Evolutionary conservation across 805 yeast species (phyloP), one percentile per base, ranked within the genome.

Genomic region (Lachancea kluyveri): DNA sequence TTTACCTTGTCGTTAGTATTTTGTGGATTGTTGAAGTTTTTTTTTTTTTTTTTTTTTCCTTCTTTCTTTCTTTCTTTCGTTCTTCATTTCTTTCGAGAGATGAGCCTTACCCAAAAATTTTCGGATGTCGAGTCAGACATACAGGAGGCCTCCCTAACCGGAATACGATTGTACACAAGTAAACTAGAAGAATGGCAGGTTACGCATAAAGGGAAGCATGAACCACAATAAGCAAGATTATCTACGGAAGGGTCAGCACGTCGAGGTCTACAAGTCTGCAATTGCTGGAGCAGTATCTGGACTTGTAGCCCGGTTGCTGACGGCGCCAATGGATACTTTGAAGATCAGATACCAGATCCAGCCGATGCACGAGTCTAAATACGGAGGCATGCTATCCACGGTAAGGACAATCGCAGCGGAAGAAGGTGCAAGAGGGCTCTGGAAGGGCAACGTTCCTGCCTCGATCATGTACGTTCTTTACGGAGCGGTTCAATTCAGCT

Each of bases 391-490:
- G 4, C 11, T 30, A n/a, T 19, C 52, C 12, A 64, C 78, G 0
- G 52, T 74, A 28, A 40, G 39, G 9, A 54, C 62, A 1, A 68
- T 86, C 2, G 40, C 69, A 1, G 51, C 54, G 12, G 65, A 73
- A 20, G 97, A 90, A 55, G 94, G 95, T 1, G 24, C 79, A 0
- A 39, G 56, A 3, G 90, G 86, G 0, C 64, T 90, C n/a, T 92
- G 97, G 97, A 88, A 87, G 54, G 98, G 98, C 0, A 92, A 92
- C 52, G 68, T 85, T 0, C 95, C 98, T 0, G 98, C 97, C 0
- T 86, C 86, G 41, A 55, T 77, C 22, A 72, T 92, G 76, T 92
- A 92, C 49, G 62, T 90, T 9, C 43, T 82, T 8, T 92, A 90
- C 48, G 96, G 97, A 8, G 84, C 84, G 1, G 61, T 74, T 0